Percentiles rank a stretch among this genome's conserved stretches.
Evolutionary conservation across 139 green algal species (phyloP).

Genomic region (Chlamydomonas sp.): DNA sequence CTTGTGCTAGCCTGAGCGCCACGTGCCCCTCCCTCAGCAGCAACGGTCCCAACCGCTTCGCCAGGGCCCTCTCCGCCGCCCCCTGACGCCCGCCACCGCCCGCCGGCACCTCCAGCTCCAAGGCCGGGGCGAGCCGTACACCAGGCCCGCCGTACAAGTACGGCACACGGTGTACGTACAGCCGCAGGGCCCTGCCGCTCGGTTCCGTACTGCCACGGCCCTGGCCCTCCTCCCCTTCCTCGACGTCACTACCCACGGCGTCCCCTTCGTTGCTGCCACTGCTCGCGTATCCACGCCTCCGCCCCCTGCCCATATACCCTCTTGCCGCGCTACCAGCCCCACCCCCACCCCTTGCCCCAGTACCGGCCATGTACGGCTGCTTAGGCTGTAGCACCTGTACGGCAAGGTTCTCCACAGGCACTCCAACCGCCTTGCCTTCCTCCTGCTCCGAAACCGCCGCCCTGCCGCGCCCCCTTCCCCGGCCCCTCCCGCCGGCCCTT

Average conservation of each 20-base stretch:
- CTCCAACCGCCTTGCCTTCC: background rate
- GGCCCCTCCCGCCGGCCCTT: background rate
- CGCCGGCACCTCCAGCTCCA: background rate
- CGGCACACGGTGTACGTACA: slow-evolving; percentile 9
- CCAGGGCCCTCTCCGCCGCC: background rate
- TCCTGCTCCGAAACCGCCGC: background rate
- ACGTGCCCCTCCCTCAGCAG: slow-evolving; percentile 10
- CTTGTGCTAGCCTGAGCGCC: background rate
- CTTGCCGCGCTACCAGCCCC: background rate
- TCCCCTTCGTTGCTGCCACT: background rate
- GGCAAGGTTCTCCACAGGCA: background rate
- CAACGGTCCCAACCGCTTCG: background rate
- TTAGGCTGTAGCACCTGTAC: slow-evolving; percentile 17
- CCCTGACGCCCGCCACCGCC: background rate
- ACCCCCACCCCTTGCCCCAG: background rate
- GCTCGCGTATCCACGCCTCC: background rate
- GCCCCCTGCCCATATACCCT: background rate
- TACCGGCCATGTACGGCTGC: slow-evolving; percentile 10
- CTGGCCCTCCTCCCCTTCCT: too few species aligned
- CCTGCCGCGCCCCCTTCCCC: background rate
- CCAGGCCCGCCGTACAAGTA: background rate
- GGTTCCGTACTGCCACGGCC: background rate
- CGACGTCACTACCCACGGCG: too few species aligned
- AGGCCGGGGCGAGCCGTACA: background rate
- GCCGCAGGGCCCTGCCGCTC: background rate